Evolutionary conservation across 352 stramenopile genomes (phyloP), one percentile per base, ranked within the genome.

Genomic region (Globisporangium camurandrum): DNA sequence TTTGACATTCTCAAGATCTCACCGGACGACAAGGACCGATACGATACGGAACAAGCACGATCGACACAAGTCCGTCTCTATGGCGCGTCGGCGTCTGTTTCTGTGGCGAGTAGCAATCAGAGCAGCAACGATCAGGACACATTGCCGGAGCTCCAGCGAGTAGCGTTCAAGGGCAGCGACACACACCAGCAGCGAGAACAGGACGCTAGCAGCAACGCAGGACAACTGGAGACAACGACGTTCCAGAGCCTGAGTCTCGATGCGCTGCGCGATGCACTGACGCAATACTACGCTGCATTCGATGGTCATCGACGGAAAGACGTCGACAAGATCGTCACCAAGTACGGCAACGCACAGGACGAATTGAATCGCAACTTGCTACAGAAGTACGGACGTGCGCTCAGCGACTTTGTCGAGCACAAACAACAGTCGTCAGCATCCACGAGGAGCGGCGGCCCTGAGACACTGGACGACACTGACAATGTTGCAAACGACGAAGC

Each of bases 1-100:
- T 84, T 98, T 14, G 78, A 88, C 50, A 73, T 96, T 24, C 65
- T 97, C 46, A 80, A 89, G 34, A 71, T 95, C 27, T 84, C 70
- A 14, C 54, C 70, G 6, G 64, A 78, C 23, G 91, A 97, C 55
- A 90, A 93, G 57, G 64, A 74, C 16, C 57, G 59, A 6, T 96
- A 95, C 57, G 75, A 95, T 46, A 47, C 46, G 8, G 67, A 85
- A 30, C 69, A 91, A 47, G 57, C 70, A 28, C 86, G 71, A 24
- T 70, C 71, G 26, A 69, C 77, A 36, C 79, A 88, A 33, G 56
- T 49, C 38, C 67, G 82, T 23, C 62, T 93, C 8, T 93, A 93
- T 26, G 77, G 79, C 6, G 41, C 52, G 2, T 51, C 43, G 4
- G 51, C 42, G 7, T 50, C 10, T 30, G 24, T 8, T 11, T n/a